A percentile compares a stretch with the other conserved stretches of the same genome.
These are phyloP conservation scores for Phalaenopsis hybrid DNA, from an alignment of 116 monocot genomes.

Conservation along the genomic window DNA sequence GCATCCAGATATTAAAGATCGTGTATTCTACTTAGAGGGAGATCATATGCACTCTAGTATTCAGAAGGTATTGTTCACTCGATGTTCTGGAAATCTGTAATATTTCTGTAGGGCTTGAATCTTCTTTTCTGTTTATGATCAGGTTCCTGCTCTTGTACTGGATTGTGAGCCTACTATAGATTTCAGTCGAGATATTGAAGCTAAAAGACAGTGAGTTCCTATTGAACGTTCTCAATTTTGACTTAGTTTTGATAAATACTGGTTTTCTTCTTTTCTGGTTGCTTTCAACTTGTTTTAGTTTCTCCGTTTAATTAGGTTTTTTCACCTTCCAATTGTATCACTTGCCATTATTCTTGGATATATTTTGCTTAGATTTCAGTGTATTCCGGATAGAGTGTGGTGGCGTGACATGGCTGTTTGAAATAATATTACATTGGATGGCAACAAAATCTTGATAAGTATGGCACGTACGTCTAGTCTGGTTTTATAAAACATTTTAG, in stretches of 20 bases:
- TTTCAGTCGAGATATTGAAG: slow-evolving; percentile 74
- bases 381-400: not conserved
- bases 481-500: not conserved
- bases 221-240: not conserved
- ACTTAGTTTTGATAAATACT: not conserved
- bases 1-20: slow-evolving; percentile 76
- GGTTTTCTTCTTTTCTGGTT: not conserved
- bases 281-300: not conserved
- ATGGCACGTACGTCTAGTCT: not conserved
- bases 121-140: not conserved
- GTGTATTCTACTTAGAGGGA: slow-evolving; percentile 79
- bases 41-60: slow-evolving; percentile 85
- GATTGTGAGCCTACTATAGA: slow-evolving; percentile 96
- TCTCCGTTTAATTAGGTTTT: not conserved
- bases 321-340: not conserved
- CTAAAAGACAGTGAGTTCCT: slow-evolving; percentile 56
- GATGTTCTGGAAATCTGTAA: not conserved
- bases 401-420: not conserved
- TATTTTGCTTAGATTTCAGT: not conserved
- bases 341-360: not conserved
- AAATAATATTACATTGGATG: not conserved
- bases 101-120: not conserved
- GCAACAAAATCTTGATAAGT: not conserved
- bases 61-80: slow-evolving; percentile 52
- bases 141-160: slow-evolving; percentile 85